These are phyloP conservation scores for Saturnispora kantuleensis DNA, from an alignment of 805 yeast genomes.

Conservation along the genomic window DNA sequence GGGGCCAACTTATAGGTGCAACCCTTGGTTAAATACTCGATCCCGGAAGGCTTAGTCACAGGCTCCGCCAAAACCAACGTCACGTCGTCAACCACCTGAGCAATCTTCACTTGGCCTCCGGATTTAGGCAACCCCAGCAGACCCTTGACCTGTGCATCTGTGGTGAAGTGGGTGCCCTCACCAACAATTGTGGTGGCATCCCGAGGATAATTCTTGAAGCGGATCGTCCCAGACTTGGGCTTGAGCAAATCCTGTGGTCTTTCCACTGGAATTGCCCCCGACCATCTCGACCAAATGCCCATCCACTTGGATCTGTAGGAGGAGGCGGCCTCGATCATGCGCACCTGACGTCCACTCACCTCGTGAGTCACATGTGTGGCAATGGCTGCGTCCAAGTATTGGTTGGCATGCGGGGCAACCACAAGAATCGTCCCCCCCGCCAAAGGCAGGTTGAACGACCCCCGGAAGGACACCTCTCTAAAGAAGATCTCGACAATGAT, in stretches of 20 bases:
- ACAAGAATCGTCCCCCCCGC: constrained; percentile 85
- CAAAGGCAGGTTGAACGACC: constrained; percentile 61
- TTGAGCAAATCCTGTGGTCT: constrained; percentile 79
- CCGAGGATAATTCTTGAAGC: constrained; percentile 33
- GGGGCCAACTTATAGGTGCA: constrained; percentile 60
- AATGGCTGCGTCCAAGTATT: constrained; percentile 60
- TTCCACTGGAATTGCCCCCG: constrained; percentile 81
- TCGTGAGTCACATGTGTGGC: constrained; percentile 63
- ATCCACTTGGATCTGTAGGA: constrained; percentile 60
- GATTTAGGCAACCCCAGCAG: constrained; percentile 70
- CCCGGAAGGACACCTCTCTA: constrained; percentile 81
- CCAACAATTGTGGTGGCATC: constrained; percentile 59
- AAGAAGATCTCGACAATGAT: constrained; percentile 49
- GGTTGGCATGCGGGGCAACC: constrained; percentile 97
- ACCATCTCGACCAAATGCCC: constrained; percentile 65
- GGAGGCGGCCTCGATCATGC: constrained; percentile 78
- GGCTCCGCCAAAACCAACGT: constrained; percentile 59
- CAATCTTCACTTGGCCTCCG: constrained; percentile 65
- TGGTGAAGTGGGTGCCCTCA: constrained; percentile 52
- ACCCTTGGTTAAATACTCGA: constrained; percentile 38
- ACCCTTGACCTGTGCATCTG: constrained; percentile 55
- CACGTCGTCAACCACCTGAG: constrained; percentile 59
- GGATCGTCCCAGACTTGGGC: constrained; percentile 51
- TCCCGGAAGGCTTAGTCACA: constrained; percentile 44
- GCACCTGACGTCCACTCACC: constrained; percentile 56